Base-by-base conservation (phyloP, 768 basidiomycete species). In the Floccularia luteovirens region DNA sequence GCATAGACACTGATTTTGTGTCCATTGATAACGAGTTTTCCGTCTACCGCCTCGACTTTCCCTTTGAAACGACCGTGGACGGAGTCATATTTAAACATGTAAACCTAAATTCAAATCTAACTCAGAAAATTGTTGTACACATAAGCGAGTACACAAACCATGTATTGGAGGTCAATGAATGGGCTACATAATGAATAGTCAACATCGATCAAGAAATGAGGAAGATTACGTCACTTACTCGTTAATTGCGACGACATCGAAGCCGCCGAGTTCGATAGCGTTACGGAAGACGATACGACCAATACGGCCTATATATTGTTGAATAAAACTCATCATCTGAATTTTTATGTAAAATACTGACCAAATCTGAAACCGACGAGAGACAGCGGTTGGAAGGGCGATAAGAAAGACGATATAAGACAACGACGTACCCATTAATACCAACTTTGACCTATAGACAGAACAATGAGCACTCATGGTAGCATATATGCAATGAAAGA, bases 71-170 rank as follows among this genome's bases (percentile, higher is more conserved):
- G 80, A 38, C 91, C 84, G 68, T 94, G 90, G 48, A 90, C 88
- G 42, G 90, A 86, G 61, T 93, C 90, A 59, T 79, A 93, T 74
- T 91, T 94, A 86, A 96, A 93, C 90, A 96, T 91, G 78, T 96
- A 96, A 60, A 92, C 85, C 87, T 90, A 41, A n/a, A 41, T 23
- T 23, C 36, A 7, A 7, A 28, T 30, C 14, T 34, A 41, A 35
- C 36, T 31, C 38, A 30, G 20, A 17, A 19, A 27, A 11, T 5
- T 27, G 25, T 27, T 36, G 12, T 24, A 32, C 14, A 20, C 36
- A 44, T 32, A 7, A 35, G 22, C 23, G 14, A 39, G 14, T 17
- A 5, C 7, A n/a, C 75, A 24, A 39, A 85, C 94, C 93, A 98
- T 96, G 80, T 99, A 98, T 2, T 82, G 75, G 51, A 93, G 81